These are phyloP conservation scores for Aspergillus alliaceus DNA, from an alignment of 2,329 filamentous ascomycete genomes.

Conservation along the genomic window DNA sequence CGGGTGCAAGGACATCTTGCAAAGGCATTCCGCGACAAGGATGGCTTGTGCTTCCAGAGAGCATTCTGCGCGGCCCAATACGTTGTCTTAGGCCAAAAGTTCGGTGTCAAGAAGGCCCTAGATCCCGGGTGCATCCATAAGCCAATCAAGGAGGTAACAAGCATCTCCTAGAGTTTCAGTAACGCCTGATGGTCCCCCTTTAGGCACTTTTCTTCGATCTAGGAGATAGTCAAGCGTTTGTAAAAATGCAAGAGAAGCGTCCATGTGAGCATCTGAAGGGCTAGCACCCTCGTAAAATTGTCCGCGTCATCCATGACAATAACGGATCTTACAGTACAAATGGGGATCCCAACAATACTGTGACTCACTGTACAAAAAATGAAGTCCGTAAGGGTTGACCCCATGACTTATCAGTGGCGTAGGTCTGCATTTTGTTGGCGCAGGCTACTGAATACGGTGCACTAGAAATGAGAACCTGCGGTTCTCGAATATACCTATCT, in stretches of 20 bases:
- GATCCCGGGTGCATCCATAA: background rate
- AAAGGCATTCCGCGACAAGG: conserved; percentile 41
- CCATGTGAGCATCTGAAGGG: background rate
- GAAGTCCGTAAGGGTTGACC: background rate
- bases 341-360: background rate
- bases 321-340: background rate
- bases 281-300: background rate
- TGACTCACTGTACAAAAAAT: background rate
- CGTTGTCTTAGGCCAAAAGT: conserved; percentile 45
- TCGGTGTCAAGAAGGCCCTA: conserved; percentile 35
- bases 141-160: background rate
- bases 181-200: background rate
- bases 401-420: conserved; percentile 1
- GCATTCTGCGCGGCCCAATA: conserved; percentile 44
- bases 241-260: background rate
- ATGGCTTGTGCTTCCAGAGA: conserved; percentile 36
- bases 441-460: background rate
- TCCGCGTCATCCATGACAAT: background rate
- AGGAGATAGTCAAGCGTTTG: background rate
- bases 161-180: background rate
- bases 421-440: background rate
- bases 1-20: conserved; percentile 35
- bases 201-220: background rate
- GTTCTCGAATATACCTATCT: background rate
- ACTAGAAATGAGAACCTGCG: background rate